Conservation (phyloP, 2,329 filamentous ascomycete species). For the Chaetomium sp. region DNA sequence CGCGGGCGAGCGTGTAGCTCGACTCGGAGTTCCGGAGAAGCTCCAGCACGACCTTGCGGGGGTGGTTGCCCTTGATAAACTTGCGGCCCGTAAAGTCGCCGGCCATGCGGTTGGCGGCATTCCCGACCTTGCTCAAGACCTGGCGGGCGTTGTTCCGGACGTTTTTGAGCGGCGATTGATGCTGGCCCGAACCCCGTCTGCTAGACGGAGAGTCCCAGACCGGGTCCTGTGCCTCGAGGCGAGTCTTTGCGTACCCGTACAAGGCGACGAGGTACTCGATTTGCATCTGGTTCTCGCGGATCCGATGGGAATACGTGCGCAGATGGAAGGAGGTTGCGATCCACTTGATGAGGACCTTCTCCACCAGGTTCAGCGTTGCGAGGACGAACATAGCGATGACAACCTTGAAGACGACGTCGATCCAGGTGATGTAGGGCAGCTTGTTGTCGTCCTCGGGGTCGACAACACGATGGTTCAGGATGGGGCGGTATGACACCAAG, state of each 20-base stretch:
- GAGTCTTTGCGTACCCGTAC: conserved; percentile 75
- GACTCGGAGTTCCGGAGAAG: conserved; percentile 72
- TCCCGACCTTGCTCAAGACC: conserved; percentile 77
- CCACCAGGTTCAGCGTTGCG: conserved; percentile 76
- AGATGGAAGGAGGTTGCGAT: conserved; percentile 93
- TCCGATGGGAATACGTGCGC: conserved; percentile 85
- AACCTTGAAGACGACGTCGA: conserved; percentile 78
- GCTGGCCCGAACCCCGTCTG: conserved; percentile 52
- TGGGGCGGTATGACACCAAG: conserved; percentile 82
- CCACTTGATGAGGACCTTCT: conserved; percentile 93
- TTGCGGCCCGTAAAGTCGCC: conserved; percentile 87
- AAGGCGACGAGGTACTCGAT: conserved; percentile 62
- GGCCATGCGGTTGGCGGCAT: conserved; percentile 81
- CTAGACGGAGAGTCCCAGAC: conserved; percentile 48
- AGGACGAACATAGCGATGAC: conserved; percentile 83
- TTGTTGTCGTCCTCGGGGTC: conserved; percentile 48
- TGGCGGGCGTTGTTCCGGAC: conserved; percentile 75
- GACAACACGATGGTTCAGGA: conserved; percentile 60
- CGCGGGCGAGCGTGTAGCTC: conserved; percentile 81
- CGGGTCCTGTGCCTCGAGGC: conserved; percentile 57
- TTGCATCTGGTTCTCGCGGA: conserved; percentile 80
- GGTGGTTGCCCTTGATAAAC: conserved; percentile 68
- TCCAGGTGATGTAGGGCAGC: conserved; percentile 63
- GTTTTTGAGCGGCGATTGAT: conserved; percentile 72
- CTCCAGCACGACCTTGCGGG: conserved; percentile 79